These are phyloP conservation scores for Tirmania nivea DNA, from an alignment of 495 filamentous ascomycete genomes.

Conservation along the genomic window DNA sequence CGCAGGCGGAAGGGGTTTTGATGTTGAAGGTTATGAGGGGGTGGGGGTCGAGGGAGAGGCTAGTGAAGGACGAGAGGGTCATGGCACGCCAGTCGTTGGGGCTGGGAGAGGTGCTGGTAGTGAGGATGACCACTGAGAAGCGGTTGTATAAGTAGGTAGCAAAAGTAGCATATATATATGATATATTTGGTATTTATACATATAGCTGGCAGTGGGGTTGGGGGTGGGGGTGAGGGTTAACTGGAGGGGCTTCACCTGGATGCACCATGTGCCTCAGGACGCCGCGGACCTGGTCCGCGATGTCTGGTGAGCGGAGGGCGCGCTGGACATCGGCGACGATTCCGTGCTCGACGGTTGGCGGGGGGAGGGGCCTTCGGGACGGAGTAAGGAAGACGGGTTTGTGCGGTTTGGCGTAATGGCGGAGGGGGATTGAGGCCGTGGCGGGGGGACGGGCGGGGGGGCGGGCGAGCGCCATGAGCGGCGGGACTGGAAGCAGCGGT, in stretches of 20 bases:
- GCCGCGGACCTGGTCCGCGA: neutral
- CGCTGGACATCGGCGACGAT: constrained; percentile 1
- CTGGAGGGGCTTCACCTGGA: neutral
- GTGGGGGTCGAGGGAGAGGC: constrained; percentile 13
- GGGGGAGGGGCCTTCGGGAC: neutral
- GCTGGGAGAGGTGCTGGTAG: constrained; percentile 2
- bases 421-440: neutral
- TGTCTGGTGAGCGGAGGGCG: neutral
- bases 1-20: constrained; percentile 13
- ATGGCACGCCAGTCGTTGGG: constrained; percentile 10
- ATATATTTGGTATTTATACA: too few species aligned
- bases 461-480: neutral
- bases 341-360: neutral
- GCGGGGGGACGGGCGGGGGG: neutral
- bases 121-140: constrained; percentile 16
- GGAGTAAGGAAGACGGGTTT: neutral
- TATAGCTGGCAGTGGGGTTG: too few species aligned
- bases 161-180: constrained; percentile 1
- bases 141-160: neutral
- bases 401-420: neutral
- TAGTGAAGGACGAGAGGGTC: constrained; percentile 19
- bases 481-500: neutral
- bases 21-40: constrained; percentile 19
- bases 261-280: neutral
- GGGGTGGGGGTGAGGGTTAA: too few species aligned